These are phyloP conservation scores for Triticum dicoccoides DNA, from an alignment of 176 grass and related monocot genomes.

Conservation along the genomic window DNA sequence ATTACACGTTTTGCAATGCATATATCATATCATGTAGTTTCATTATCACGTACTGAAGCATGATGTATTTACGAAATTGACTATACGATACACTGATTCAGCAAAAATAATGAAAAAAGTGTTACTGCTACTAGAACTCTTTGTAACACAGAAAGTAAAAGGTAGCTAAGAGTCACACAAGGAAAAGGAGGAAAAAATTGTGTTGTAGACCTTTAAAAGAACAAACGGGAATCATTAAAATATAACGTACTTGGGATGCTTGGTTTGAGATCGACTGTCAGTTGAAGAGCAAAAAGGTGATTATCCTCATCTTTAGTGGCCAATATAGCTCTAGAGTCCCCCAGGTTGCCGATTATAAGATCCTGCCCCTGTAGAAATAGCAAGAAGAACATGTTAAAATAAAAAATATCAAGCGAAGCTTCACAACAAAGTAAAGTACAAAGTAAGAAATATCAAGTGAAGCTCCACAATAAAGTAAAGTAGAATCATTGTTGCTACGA, in stretches of 20 bases:
- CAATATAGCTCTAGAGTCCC: conserved; percentile 78
- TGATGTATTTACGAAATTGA: conserved; percentile 13
- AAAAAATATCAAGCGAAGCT: background rate
- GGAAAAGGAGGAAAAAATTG: conserved; percentile 21
- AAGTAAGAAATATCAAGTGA: background rate
- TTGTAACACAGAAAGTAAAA: conserved; percentile 5
- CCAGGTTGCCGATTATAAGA: conserved; percentile 73
- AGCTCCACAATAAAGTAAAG: conserved; percentile 21
- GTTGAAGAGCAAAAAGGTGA: conserved; percentile 47
- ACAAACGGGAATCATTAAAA: conserved; percentile 5
- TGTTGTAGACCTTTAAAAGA: conserved; percentile 13
- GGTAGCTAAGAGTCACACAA: conserved; percentile 1
- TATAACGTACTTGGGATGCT: conserved; percentile 65
- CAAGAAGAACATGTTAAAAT: conserved; percentile 11
- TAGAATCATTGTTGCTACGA: background rate
- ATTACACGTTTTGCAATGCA: background rate
- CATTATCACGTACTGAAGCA: background rate
- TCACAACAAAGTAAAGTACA: conserved; percentile 18
- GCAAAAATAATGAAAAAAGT: background rate
- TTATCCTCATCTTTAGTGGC: conserved; percentile 65
- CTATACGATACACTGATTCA: background rate
- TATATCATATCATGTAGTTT: conserved; percentile 14
- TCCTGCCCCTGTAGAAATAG: conserved; percentile 48
- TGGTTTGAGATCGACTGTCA: conserved; percentile 83
- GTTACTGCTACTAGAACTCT: background rate